Percentiles rank a stretch among this genome's conserved stretches.
Evolutionary conservation across 768 basidiomycete genomes (phyloP).

Genomic region (Mycena kentingensis): DNA sequence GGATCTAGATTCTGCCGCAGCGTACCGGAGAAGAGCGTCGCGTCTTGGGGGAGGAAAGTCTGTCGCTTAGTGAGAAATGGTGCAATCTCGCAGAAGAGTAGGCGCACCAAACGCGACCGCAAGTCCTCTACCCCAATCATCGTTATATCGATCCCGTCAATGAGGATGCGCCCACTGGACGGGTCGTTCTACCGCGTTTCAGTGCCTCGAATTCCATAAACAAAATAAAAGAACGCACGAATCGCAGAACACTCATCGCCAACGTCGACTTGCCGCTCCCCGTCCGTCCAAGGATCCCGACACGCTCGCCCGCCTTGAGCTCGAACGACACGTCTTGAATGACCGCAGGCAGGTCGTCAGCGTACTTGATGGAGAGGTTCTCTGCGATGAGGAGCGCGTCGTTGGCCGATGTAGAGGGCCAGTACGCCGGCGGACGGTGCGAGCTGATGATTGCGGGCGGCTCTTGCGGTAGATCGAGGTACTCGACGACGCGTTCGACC

Average conservation of each 20-base stretch:
- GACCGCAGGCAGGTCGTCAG: slow-evolving; percentile 82
- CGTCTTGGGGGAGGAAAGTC: no score
- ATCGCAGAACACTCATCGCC: slow-evolving; percentile 67
- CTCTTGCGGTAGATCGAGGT: slow-evolving; percentile 87
- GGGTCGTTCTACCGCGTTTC: slow-evolving; percentile 64
- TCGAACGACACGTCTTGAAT: slow-evolving; percentile 76
- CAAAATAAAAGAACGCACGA: no score
- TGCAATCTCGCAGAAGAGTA: not conserved
- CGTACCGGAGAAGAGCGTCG: no score
- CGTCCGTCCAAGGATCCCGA: slow-evolving; percentile 84
- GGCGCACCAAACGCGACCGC: slow-evolving; percentile 17
- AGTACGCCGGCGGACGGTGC: slow-evolving; percentile 83
- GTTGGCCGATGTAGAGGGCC: slow-evolving; percentile 76
- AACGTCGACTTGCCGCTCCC: slow-evolving; percentile 64
- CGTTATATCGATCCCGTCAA: slow-evolving; percentile 45
- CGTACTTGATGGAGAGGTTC: slow-evolving; percentile 79
- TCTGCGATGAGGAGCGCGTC: slow-evolving; percentile 67
- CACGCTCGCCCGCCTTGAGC: slow-evolving; percentile 69
- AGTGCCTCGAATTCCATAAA: no score
- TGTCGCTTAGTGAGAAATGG: not conserved
- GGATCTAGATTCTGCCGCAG: slow-evolving; percentile 21
- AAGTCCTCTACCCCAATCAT: slow-evolving; percentile 32
- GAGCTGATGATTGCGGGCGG: slow-evolving; percentile 75
- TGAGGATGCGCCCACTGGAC: slow-evolving; percentile 53
- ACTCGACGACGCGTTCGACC: slow-evolving; percentile 90